These are phyloP conservation scores for Petrea volubilis DNA, from an alignment of 257 asterid species.

Conservation along the genomic window DNA sequence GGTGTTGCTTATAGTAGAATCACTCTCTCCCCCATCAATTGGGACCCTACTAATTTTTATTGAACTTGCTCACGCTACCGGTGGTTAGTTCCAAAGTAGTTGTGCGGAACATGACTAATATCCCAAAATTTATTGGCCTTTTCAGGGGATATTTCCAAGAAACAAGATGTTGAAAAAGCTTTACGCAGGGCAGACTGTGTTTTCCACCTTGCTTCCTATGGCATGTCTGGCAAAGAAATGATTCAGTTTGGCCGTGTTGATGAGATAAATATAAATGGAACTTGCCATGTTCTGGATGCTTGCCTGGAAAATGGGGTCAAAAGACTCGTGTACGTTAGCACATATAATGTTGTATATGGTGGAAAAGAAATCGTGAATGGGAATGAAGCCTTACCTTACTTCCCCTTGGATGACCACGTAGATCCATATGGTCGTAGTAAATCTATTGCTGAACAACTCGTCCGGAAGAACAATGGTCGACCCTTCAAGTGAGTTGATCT, in stretches of 20 bases:
- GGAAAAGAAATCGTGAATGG: slow-evolving; percentile 87
- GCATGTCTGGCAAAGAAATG: slow-evolving; percentile 99
- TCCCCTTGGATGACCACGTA: slow-evolving; percentile 80
- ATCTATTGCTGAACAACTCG: slow-evolving; percentile 88
- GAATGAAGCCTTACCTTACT: slow-evolving; percentile 78
- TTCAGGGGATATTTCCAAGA: slow-evolving; percentile 70
- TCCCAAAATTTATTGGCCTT: neutral
- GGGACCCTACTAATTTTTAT: neutral
- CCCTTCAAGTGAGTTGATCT: slow-evolving; percentile 62
- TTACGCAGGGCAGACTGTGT: slow-evolving; percentile 77
- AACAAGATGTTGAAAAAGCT: slow-evolving; percentile 69
- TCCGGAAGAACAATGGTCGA: slow-evolving; percentile 77
- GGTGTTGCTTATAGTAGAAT: slow-evolving; percentile 6
- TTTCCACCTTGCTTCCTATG: slow-evolving; percentile 95
- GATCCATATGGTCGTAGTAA: slow-evolving; percentile 93
- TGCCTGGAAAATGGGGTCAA: slow-evolving; percentile 68
- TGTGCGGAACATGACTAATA: neutral
- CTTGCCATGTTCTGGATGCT: slow-evolving; percentile 79
- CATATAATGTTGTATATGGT: slow-evolving; percentile 83
- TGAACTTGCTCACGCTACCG: neutral
- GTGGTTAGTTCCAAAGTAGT: neutral
- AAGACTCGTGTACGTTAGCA: slow-evolving; percentile 90
- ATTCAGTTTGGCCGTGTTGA: slow-evolving; percentile 83
- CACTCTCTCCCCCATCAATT: neutral
- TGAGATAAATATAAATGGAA: slow-evolving; percentile 78